Evolutionary conservation across 2,329 filamentous ascomycete genomes (phyloP).

Genomic region (Cytospora leucostoma): DNA sequence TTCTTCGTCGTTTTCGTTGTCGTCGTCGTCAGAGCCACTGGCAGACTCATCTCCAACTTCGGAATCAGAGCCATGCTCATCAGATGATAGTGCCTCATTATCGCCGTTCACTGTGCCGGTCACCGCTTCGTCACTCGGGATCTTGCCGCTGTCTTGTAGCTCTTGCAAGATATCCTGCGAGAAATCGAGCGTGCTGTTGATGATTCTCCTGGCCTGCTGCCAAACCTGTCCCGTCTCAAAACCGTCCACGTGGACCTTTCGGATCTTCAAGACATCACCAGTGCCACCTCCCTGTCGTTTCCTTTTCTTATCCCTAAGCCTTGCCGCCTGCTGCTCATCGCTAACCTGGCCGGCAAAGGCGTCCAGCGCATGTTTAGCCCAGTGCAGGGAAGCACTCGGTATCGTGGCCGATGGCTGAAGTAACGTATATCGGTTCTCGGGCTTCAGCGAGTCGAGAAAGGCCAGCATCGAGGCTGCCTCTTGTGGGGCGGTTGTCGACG

Average conservation of each 20-base stretch:
- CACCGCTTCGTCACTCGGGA: constrained; percentile 7
- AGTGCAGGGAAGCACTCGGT: constrained; percentile 67
- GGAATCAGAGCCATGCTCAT: constrained; percentile 43
- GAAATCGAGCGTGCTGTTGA: constrained; percentile 57
- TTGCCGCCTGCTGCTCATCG: constrained; percentile 65
- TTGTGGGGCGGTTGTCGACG: constrained; percentile 36
- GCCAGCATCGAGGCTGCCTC: constrained; percentile 46
- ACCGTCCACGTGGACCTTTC: constrained; percentile 81
- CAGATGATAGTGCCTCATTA: constrained; percentile 36
- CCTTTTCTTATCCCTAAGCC: constrained; percentile 73
- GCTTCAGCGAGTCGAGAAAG: constrained; percentile 58
- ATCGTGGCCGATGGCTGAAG: constrained; percentile 71
- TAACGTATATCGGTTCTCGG: constrained; percentile 69
- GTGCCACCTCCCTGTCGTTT: constrained; percentile 61
- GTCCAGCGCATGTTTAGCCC: constrained; percentile 81
- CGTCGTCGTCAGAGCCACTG: constrained; percentile 39
- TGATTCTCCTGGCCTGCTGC: constrained; percentile 86
- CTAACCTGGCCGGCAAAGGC: constrained; percentile 73
- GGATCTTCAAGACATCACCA: constrained; percentile 67
- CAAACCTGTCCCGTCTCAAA: constrained; percentile 89
- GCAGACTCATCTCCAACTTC: constrained; percentile 21
- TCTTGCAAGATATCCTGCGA: constrained; percentile 50
- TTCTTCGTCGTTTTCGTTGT: no score
- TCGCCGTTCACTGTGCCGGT: constrained; percentile 30
- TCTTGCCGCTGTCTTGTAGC: constrained; percentile 45